These are phyloP conservation scores for Furcasterigmium furcatum DNA, from an alignment of 2,329 filamentous ascomycete species.

Conservation along the genomic window DNA sequence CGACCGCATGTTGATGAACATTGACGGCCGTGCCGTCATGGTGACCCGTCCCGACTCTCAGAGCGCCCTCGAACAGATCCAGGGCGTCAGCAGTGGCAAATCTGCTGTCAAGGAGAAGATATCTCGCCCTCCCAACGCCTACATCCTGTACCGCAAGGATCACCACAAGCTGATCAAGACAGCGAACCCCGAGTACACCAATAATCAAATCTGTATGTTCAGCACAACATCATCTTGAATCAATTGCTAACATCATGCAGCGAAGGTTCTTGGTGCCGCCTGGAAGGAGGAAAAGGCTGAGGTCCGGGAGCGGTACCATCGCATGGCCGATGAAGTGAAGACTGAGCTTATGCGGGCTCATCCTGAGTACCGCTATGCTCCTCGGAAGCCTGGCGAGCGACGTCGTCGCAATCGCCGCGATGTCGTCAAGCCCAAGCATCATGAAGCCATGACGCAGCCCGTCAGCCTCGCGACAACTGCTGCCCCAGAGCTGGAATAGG, in stretches of 20 bases:
- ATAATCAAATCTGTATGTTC: constrained; percentile 35
- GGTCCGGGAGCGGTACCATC: constrained; percentile 25
- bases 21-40: constrained; percentile 1
- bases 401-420: constrained; percentile 7
- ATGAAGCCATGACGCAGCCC: neutral
- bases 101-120: constrained; percentile 11
- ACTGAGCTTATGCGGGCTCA: constrained; percentile 21
- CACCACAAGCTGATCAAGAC: constrained; percentile 18
- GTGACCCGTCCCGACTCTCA: neutral
- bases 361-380: constrained; percentile 35
- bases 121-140: constrained; percentile 25
- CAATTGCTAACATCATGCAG: constrained; percentile 20
- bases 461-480: neutral
- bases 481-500: neutral
- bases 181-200: constrained; percentile 18
- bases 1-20: constrained; percentile 1
- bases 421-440: neutral
- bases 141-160: constrained; percentile 27
- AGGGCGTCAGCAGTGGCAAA: constrained; percentile 17
- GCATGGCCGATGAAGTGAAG: constrained; percentile 25
- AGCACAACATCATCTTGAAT: neutral
- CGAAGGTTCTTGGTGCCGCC: constrained; percentile 29
- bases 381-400: constrained; percentile 25
- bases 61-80: neutral
- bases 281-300: constrained; percentile 30